Base-by-base conservation (phyloP, 139 green algal species). In the Tetratostichococcus sp. region DNA sequence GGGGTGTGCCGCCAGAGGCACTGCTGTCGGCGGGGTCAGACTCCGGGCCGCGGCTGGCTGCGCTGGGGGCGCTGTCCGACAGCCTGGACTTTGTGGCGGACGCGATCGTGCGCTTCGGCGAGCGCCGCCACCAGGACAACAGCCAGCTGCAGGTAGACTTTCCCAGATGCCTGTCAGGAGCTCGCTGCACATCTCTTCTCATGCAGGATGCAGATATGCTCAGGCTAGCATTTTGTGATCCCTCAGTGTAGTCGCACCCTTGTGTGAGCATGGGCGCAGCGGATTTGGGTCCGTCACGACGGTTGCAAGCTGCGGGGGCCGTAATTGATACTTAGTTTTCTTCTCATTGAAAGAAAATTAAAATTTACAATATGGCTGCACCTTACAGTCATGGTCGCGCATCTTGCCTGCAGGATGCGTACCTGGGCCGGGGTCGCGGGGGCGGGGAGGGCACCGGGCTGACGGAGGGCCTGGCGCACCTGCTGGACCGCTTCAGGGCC, bases 21-120 rank as follows among this genome's bases (percentile, higher is more conserved):
- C 78, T 93, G 32, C n/a, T 84, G 22, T 43, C 30, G 1, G 74
- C 74, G 50, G 50, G 73, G 4, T 33, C 21, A 30, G 65, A 66
- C n/a, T 80, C 80, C 19, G 26, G 42, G 17, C 22, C 65, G 0
- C 69, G 65, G 11, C 62, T 85, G n/a, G 35, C 72, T 31, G 30
- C 39, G 17, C 77, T 92, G 75, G 84, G 83, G 2, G 77, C 82
- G 0, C 72, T 92, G 30, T 70, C 70, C 23, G 86, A 91, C 70
- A 82, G 72, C 35, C 71, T 83, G 23, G 84, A 91, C 4, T 87
- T 89, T 76, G 35, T 85, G 66, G 78, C 86, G 11, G 85, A 87
- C 30, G 80, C 76, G 2, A 87, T 90, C 50, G 80, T 85, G 74
- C 80, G 72, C 19, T 83, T 80, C 19, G 50, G 50, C 50, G 19